Conservation (phyloP, 768 basidiomycete genomes). For the Dictyophora rubrovolvata region DNA sequence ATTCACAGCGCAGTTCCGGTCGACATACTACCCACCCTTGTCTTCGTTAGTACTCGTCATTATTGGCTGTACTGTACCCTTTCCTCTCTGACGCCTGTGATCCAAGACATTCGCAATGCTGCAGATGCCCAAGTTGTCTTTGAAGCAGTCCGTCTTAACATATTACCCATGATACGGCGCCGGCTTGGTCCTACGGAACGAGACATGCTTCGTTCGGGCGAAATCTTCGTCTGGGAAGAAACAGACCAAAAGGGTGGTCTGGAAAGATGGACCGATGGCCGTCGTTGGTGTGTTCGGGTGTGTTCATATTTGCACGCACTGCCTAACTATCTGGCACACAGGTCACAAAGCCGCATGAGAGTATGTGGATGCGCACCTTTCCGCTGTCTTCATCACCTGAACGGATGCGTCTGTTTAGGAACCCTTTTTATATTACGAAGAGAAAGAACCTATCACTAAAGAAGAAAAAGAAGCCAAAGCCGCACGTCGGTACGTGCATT, state of each 20-base stretch:
- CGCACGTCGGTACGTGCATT: slow-evolving; percentile 45
- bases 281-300: slow-evolving; percentile 46
- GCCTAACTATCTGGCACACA: slow-evolving; percentile 18
- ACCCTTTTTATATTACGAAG: slow-evolving; percentile 72
- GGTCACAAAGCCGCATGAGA: slow-evolving; percentile 81
- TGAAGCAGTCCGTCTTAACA: slow-evolving; percentile 62
- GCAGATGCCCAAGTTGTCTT: slow-evolving; percentile 67
- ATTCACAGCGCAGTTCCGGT: background rate
- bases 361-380: slow-evolving; percentile 17
- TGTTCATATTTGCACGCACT: background rate
- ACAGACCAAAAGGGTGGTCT: slow-evolving; percentile 64
- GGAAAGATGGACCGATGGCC: slow-evolving; percentile 74
- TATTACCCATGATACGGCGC: slow-evolving; percentile 61
- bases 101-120: slow-evolving; percentile 65
- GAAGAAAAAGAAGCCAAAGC: slow-evolving; percentile 74
- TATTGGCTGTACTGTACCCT: background rate
- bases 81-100: slow-evolving; percentile 1
- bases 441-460: slow-evolving; percentile 70
- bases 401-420: slow-evolving; percentile 22
- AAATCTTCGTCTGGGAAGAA: slow-evolving; percentile 82
- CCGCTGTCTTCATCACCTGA: background rate
- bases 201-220: slow-evolving; percentile 59
- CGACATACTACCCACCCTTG: slow-evolving; percentile 21
- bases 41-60: slow-evolving; percentile 18
- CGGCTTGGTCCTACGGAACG: slow-evolving; percentile 61